Percentiles rank a stretch among this genome's conserved stretches.
Evolutionary conservation across 495 filamentous ascomycete genomes (phyloP).

Genomic region (Xylona heveae): DNA sequence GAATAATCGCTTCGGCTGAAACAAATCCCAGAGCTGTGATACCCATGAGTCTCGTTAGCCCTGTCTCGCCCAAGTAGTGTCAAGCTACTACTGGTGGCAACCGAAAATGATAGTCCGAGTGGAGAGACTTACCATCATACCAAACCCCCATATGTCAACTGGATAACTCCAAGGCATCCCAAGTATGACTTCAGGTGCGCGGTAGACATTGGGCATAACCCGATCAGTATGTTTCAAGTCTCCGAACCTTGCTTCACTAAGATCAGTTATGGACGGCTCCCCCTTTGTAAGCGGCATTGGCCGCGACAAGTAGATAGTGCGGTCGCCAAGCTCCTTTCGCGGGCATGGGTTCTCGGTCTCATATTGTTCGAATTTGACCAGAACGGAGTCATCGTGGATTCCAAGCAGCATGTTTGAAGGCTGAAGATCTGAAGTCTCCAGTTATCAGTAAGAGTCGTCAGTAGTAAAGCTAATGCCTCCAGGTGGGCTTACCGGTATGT

Average conservation of each 20-base stretch:
- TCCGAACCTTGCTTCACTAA: neutral
- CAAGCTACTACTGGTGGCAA: no score
- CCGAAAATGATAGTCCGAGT: no score
- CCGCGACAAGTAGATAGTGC: conserved; percentile 4
- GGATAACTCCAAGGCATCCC: conserved; percentile 4
- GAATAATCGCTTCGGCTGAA: no score
- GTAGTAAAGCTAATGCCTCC: neutral
- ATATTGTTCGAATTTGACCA: neutral
- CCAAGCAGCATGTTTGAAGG: neutral
- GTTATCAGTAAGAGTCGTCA: neutral
- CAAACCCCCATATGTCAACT: conserved; percentile 7
- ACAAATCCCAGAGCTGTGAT: no score
- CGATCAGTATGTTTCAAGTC: neutral
- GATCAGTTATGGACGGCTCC: conserved; percentile 2
- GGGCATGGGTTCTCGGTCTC: neutral
- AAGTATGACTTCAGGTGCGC: conserved; percentile 6
- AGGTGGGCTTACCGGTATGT: conserved; percentile 1
- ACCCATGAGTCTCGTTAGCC: no score
- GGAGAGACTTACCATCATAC: conserved; percentile 2
- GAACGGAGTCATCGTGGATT: neutral
- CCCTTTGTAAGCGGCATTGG: neutral
- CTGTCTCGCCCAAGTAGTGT: no score
- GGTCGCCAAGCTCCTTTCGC: neutral
- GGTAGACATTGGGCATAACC: conserved; percentile 2
- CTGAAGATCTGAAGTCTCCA: neutral